These are phyloP conservation scores for Talaromyces stipitatus DNA, from an alignment of 495 filamentous ascomycete species.

Conservation along the genomic window DNA sequence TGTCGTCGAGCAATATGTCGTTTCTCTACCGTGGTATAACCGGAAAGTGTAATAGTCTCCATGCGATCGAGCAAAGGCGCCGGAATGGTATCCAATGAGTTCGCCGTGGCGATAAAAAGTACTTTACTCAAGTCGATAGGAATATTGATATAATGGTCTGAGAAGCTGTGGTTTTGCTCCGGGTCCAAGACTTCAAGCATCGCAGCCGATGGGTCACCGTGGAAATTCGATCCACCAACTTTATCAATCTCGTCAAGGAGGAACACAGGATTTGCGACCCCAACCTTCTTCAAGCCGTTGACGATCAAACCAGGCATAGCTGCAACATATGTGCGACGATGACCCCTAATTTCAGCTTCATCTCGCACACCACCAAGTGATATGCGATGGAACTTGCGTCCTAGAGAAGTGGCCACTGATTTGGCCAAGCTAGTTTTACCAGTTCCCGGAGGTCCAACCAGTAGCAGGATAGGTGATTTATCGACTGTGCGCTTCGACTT, in stretches of 20 bases:
- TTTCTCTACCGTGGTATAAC: conserved; percentile 98
- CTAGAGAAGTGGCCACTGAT: conserved; percentile 84
- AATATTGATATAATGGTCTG: conserved; percentile 93
- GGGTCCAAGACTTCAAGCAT: conserved; percentile 98
- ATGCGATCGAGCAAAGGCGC: conserved; percentile 92
- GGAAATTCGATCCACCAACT: conserved; percentile 82
- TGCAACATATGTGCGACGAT: conserved; percentile 94
- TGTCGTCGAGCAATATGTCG: conserved; percentile 89
- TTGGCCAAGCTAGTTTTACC: conserved; percentile 96
- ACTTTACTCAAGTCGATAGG: conserved; percentile 95
- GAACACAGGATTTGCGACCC: conserved; percentile 93
- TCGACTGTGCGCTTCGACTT: conserved; percentile 74
- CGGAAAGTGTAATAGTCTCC: conserved; percentile 87
- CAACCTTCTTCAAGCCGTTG: conserved; percentile 91
- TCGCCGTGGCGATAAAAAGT: conserved; percentile 97
- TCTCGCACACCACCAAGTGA: conserved; percentile 94
- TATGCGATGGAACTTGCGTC: conserved; percentile 94
- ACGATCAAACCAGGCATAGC: conserved; percentile 97
- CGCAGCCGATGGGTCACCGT: conserved; percentile 96
- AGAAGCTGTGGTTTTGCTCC: conserved; percentile 93
- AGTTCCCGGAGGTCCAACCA: conserved; percentile 91
- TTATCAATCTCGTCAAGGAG: conserved; percentile 99
- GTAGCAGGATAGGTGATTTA: conserved; percentile 90
- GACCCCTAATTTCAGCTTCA: conserved; percentile 94
- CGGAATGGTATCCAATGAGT: conserved; percentile 91